Evolutionary conservation across 2,329 filamentous ascomycete genomes (phyloP).

Genomic region (Stachybotrys echinatus): DNA sequence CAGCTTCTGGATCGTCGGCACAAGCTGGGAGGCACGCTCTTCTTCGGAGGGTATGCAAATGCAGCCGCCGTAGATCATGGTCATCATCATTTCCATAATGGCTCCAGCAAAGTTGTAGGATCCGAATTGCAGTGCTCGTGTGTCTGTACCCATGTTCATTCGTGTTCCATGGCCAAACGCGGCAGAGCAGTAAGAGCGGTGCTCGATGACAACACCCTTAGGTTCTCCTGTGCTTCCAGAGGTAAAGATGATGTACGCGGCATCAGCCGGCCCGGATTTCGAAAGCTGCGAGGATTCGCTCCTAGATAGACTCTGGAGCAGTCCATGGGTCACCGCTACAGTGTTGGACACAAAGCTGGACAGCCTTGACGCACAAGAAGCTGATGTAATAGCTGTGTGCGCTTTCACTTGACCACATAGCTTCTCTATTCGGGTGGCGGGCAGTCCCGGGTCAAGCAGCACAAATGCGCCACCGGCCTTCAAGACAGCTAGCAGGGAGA

Average conservation of each 20-base stretch:
- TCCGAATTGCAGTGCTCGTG: conserved; percentile 7
- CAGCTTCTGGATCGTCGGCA: conserved; percentile 4
- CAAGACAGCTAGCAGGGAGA: conserved; percentile 55
- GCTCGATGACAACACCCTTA: conserved; percentile 34
- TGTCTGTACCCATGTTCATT: background rate
- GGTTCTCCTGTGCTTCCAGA: conserved; percentile 44
- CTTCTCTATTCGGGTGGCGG: background rate
- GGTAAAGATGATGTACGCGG: conserved; percentile 39
- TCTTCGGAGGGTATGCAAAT: conserved; percentile 11
- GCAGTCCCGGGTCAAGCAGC: conserved; percentile 28
- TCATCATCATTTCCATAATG: conserved; percentile 4
- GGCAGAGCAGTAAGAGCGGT: background rate
- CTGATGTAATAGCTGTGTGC: background rate
- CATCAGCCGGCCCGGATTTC: background rate
- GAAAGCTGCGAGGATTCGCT: background rate
- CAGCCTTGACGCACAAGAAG: background rate
- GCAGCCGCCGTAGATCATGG: conserved; percentile 7
- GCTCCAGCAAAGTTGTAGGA: conserved; percentile 6
- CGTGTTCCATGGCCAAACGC: background rate
- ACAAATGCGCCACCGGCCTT: conserved; percentile 45
- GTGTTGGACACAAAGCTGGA: background rate
- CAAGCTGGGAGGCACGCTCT: conserved; percentile 5
- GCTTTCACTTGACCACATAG: background rate
- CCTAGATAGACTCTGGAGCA: background rate
- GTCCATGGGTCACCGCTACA: background rate